These are phyloP conservation scores for Echinochloa phyllopogon DNA, from an alignment of 176 grass and related monocot species.

Conservation along the genomic window DNA sequence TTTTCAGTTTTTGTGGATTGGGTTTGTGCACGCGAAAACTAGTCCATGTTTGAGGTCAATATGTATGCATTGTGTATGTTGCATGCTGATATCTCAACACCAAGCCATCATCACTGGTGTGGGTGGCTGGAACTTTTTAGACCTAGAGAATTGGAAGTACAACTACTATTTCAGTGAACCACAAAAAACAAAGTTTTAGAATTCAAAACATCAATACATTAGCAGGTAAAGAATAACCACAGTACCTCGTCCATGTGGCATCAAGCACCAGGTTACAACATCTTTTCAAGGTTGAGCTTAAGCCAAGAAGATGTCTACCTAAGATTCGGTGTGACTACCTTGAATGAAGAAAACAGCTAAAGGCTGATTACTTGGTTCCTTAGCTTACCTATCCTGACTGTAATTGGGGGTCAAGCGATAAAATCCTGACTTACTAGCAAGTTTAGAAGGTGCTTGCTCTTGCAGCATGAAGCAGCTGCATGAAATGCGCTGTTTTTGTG, in stretches of 20 bases:
- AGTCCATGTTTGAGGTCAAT: too few relatives aligned
- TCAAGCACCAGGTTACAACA: neutral
- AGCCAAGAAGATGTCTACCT: conserved; percentile 17
- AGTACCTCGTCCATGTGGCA: neutral
- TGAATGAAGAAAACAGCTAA: neutral
- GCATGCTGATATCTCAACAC: too few relatives aligned
- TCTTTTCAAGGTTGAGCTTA: neutral
- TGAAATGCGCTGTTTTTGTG: neutral
- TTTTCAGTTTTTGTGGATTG: too few relatives aligned
- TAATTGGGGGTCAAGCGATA: neutral
- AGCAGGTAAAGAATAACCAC: neutral
- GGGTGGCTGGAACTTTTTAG: too few relatives aligned
- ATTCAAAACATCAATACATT: too few relatives aligned
- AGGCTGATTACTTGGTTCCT: neutral
- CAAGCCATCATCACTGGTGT: too few relatives aligned
- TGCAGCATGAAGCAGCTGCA: conserved; percentile 17
- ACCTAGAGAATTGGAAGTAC: conserved; percentile 8
- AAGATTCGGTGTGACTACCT: conserved; percentile 9
- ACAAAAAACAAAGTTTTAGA: conserved; percentile 27
- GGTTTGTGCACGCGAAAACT: too few relatives aligned
- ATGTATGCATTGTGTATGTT: too few relatives aligned
- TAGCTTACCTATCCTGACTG: neutral
- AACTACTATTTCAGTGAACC: conserved; percentile 1
- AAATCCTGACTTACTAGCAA: conserved; percentile 29
- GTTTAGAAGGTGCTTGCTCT: neutral